Evolutionary conservation across 805 yeast genomes (phyloP).

Genomic region (Clavispora phyllophila): DNA sequence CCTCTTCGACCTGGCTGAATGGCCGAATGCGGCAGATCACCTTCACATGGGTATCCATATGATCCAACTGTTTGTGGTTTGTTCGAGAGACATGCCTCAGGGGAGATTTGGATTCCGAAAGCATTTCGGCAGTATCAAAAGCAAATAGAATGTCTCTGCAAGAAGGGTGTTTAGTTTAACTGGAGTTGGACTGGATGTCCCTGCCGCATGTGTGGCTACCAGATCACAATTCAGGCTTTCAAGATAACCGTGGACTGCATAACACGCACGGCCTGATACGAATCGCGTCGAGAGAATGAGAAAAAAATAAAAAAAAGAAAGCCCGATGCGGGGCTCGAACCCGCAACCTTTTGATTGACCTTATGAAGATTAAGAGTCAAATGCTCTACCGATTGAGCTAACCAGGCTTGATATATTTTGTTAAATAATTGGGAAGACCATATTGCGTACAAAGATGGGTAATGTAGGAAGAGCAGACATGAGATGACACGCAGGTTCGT

Average conservation of each 20-base stretch:
- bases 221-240: not conserved
- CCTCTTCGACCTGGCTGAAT: slow-evolving; percentile 30
- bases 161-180: too few species aligned
- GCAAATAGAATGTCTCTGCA: too few species aligned
- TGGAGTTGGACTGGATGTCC: not conserved
- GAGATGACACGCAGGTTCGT: too few species aligned
- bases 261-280: not conserved
- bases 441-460: too few species aligned
- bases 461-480: too few species aligned
- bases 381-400: slow-evolving; percentile 14
- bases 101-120: not conserved
- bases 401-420: slow-evolving; percentile 8
- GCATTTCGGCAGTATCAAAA: not conserved
- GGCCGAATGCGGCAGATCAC: slow-evolving; percentile 77
- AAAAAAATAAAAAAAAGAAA: slow-evolving; percentile 3
- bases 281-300: not conserved
- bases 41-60: slow-evolving; percentile 38
- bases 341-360: slow-evolving; percentile 14
- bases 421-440: too few species aligned
- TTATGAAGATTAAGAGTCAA: slow-evolving; percentile 11
- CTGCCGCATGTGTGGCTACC: not conserved
- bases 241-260: not conserved
- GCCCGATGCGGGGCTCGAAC: slow-evolving; percentile 15
- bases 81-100: not conserved
- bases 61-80: not conserved